Percentiles rank a stretch among this genome's conserved stretches.
phyloP scores from a whole-genome alignment of 2,329 filamentous ascomycete genomes.

The Fusarium piperis region DNA sequence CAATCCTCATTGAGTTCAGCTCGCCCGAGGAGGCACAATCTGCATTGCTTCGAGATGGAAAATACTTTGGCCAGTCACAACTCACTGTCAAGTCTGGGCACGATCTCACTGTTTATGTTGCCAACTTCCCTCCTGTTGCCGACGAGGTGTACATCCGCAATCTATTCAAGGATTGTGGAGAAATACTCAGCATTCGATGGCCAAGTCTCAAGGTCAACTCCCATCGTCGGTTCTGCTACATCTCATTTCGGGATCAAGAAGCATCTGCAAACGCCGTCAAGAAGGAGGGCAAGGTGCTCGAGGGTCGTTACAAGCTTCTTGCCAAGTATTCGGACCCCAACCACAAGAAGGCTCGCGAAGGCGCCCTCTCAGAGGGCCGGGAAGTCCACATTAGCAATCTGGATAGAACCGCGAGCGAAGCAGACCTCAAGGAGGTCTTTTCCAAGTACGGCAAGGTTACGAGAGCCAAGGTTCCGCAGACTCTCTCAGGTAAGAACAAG shows the following conservation, averaged over 20 bases:
- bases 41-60: slow-evolving; percentile 83
- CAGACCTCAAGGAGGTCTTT: slow-evolving; percentile 77
- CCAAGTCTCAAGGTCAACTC: slow-evolving; percentile 91
- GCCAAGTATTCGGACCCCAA: slow-evolving; percentile 87
- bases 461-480: slow-evolving; percentile 75
- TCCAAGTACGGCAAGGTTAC: slow-evolving; percentile 79
- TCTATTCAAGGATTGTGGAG: slow-evolving; percentile 79
- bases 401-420: slow-evolving; percentile 68
- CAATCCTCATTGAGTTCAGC: slow-evolving; percentile 87
- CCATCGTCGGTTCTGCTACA: slow-evolving; percentile 92
- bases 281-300: slow-evolving; percentile 76
- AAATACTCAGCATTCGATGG: slow-evolving; percentile 86
- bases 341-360: slow-evolving; percentile 80
- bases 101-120: slow-evolving; percentile 85
- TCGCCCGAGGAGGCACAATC: slow-evolving; percentile 81
- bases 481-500: slow-evolving; percentile 73
- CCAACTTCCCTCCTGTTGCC: slow-evolving; percentile 85
- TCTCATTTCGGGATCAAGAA: slow-evolving; percentile 81
- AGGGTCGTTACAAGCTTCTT: slow-evolving; percentile 73
- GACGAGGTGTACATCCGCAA: slow-evolving; percentile 75
- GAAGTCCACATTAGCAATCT: slow-evolving; percentile 83
- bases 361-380: slow-evolving; percentile 84
- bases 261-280: slow-evolving; percentile 76
- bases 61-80: slow-evolving; percentile 76
- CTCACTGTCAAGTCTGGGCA: slow-evolving; percentile 80